Conservation (phyloP, 768 basidiomycete species). For the Boletus sensibilis region DNA sequence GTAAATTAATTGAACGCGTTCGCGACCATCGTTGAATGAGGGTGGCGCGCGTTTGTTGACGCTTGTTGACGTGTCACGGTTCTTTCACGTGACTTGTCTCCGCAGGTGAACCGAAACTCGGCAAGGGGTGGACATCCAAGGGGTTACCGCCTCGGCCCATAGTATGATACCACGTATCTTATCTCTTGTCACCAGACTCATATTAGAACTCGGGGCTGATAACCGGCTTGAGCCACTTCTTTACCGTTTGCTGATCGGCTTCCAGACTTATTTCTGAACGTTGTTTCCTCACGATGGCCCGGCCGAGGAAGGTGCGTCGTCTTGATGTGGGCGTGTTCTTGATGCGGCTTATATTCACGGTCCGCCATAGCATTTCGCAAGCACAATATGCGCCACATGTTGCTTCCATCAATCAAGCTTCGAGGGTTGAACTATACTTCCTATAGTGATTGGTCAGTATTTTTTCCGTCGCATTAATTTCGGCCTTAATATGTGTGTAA, state of each 20-base stretch:
- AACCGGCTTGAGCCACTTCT: neutral
- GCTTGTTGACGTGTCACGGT: conserved; percentile 23
- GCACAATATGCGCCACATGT: neutral
- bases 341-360: neutral
- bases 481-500: neutral
- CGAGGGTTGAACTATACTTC: neutral
- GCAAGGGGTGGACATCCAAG: no score
- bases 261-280: neutral
- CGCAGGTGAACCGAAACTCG: no score
- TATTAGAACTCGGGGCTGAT: neutral
- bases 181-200: neutral
- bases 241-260: neutral
- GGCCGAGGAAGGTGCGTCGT: neutral
- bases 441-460: neutral
- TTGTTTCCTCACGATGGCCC: neutral
- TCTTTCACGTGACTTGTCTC: conserved; percentile 15
- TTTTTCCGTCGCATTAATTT: neutral
- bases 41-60: conserved; percentile 23
- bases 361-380: neutral
- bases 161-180: no score
- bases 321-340: neutral
- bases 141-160: no score
- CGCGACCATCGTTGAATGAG: conserved; percentile 9
- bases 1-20: neutral
- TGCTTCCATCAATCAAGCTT: neutral